Percentiles rank a stretch among this genome's conserved stretches.
Evolutionary conservation across 345 rosid genomes (phyloP).

Genomic region (Salix purpurea): DNA sequence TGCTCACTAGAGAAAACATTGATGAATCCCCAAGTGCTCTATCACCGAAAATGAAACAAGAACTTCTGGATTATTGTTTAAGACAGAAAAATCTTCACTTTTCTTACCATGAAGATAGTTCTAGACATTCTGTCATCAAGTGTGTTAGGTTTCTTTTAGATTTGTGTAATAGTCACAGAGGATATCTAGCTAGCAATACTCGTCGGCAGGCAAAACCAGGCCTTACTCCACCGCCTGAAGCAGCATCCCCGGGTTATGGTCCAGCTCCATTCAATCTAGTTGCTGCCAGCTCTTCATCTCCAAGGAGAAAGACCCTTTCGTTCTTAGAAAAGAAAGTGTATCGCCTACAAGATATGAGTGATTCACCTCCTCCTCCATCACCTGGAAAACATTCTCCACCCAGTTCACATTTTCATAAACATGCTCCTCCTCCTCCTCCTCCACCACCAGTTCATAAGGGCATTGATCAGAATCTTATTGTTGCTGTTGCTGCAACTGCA

Average conservation of each 20-base stretch:
- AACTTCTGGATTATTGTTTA: constrained; percentile 39
- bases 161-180: constrained; percentile 19
- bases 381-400: background rate
- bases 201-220: constrained; percentile 10
- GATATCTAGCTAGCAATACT: constrained; percentile 27
- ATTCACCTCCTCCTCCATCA: background rate
- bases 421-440: background rate
- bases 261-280: constrained; percentile 11
- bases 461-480: background rate
- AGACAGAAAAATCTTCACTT: constrained; percentile 15
- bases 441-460: constrained; percentile 1
- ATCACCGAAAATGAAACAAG: constrained; percentile 29
- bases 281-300: constrained; percentile 19
- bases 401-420: constrained; percentile 9
- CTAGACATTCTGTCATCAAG: constrained; percentile 26
- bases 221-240: constrained; percentile 14
- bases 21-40: constrained; percentile 13
- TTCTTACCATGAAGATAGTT: constrained; percentile 11
- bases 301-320: background rate
- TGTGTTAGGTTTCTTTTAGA: constrained; percentile 19
- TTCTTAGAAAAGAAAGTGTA: background rate
- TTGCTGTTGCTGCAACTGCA: constrained; percentile 20
- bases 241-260: constrained; percentile 12
- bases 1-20: constrained; percentile 10
- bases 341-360: constrained; percentile 1